phyloP scores from a whole-genome alignment of 1,284 basidiomycete genomes.

The Xerocomus minutiporus region DNA sequence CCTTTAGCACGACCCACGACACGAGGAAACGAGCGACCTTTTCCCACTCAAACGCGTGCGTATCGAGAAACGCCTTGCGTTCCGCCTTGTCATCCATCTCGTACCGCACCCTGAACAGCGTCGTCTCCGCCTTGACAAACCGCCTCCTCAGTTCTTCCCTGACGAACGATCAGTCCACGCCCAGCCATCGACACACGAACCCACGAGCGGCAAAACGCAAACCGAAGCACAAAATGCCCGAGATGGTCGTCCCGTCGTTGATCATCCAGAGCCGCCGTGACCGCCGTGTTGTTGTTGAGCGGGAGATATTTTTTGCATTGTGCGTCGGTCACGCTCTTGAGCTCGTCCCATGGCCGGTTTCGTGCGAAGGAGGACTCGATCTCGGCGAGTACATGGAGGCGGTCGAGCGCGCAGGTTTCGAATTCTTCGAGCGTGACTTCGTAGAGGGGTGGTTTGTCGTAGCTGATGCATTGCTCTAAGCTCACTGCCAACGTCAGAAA shows the following conservation, averaged over 20 bases:
- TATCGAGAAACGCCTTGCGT: constrained; percentile 65
- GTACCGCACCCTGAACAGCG: constrained; percentile 82
- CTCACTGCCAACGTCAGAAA: constrained; percentile 2
- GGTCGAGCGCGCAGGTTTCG: constrained; percentile 86
- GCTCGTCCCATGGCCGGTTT: constrained; percentile 75
- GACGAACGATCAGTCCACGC: not conserved
- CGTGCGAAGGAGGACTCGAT: constrained; percentile 92
- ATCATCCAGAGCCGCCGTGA: constrained; percentile 45
- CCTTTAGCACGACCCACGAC: constrained; percentile 4
- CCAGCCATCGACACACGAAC: constrained; percentile 35
- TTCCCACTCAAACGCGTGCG: constrained; percentile 79
- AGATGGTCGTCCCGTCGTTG: constrained; percentile 87
- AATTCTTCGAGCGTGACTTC: constrained; percentile 97
- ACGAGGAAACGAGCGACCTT: constrained; percentile 41
- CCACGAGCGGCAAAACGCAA: constrained; percentile 95
- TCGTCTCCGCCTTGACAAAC: constrained; percentile 87
- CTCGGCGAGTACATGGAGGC: constrained; percentile 87
- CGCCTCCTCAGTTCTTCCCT: constrained; percentile 89
- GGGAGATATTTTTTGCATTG: constrained; percentile 73
- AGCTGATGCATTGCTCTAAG: constrained; percentile 46
- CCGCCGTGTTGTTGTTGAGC: constrained; percentile 60
- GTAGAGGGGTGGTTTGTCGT: constrained; percentile 79
- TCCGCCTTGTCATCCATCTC: constrained; percentile 67
- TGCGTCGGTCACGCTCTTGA: constrained; percentile 54
- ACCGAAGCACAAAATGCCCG: constrained; percentile 90